A percentile compares a stretch with the other conserved stretches of the same genome.
Evolutionary conservation across 2,329 filamentous ascomycete genomes (phyloP).

Genomic region (Myotisia sp.): DNA sequence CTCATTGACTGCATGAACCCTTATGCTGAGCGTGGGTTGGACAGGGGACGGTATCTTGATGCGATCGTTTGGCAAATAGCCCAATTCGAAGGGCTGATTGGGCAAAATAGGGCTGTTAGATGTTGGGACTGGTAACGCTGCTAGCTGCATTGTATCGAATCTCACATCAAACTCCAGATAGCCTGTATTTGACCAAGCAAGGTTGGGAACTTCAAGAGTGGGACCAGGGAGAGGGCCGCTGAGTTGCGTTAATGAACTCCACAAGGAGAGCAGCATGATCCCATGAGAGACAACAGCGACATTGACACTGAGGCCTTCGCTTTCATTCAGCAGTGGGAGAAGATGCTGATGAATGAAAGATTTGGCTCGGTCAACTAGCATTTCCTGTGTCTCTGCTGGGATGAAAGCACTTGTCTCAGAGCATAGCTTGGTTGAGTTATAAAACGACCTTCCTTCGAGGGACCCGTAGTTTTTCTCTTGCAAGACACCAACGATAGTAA

Average conservation of each 20-base stretch:
- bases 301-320: constrained; percentile 22
- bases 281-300: constrained; percentile 70
- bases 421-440: no score
- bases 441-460: constrained; percentile 21
- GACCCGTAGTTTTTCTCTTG: constrained; percentile 30
- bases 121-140: no score
- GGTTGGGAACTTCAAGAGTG: constrained; percentile 26
- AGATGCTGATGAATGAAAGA: constrained; percentile 54
- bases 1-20: no score
- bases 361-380: constrained; percentile 51
- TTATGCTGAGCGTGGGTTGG: no score
- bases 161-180: constrained; percentile 38
- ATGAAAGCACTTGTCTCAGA: constrained; percentile 3
- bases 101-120: no score
- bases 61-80: no score
- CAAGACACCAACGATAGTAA: constrained; percentile 16
- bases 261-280: constrained; percentile 58
- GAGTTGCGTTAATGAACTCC: constrained; percentile 46
- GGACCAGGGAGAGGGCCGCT: constrained; percentile 34
- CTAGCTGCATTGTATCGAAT: no score
- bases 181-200: constrained; percentile 53
- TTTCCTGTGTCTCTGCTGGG: constrained; percentile 48
- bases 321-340: constrained; percentile 37
- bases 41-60: no score
- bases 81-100: no score